These are phyloP conservation scores for Pseudoperonospora humuli DNA, from an alignment of 352 stramenopile species.

Conservation along the genomic window DNA sequence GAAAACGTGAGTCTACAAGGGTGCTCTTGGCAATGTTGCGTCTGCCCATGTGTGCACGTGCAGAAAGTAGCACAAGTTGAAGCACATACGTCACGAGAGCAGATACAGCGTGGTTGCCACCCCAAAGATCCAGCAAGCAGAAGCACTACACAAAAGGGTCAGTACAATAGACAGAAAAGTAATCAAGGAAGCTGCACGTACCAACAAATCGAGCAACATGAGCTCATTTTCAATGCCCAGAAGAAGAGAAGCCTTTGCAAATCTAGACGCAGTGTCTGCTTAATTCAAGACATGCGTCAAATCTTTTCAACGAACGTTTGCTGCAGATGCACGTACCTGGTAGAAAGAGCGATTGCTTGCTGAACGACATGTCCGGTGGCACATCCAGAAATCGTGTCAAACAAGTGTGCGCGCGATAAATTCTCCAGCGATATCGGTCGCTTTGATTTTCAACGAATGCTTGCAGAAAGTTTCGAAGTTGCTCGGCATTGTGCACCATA, in stretches of 20 bases:
- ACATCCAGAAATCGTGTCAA: too few relatives aligned
- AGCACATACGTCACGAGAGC: conserved; percentile 57
- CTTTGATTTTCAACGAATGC: conserved; percentile 80
- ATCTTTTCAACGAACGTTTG: too few relatives aligned
- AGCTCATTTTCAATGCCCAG: too few relatives aligned
- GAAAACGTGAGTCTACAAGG: conserved; percentile 58
- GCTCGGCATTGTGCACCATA: conserved; percentile 43
- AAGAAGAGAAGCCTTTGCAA: too few relatives aligned
- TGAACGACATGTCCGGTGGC: conserved; percentile 64
- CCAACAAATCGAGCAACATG: conserved; percentile 83
- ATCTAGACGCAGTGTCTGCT: too few relatives aligned
- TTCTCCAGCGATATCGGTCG: conserved; percentile 64
- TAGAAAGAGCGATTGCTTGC: conserved; percentile 57
- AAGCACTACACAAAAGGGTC: too few relatives aligned
- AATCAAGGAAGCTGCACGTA: conserved; percentile 22
- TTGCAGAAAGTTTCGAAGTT: conserved; percentile 75
- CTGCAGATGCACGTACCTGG: too few relatives aligned
- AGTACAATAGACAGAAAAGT: too few relatives aligned
- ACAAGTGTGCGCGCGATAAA: conserved; percentile 76
- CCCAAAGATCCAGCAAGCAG: conserved; percentile 55
- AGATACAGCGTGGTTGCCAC: conserved; percentile 48
- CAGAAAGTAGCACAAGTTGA: conserved; percentile 27
- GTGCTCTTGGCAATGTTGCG: conserved; percentile 46
- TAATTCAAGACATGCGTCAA: too few relatives aligned
- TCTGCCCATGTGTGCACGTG: conserved; percentile 33